Percentiles rank a stretch among this genome's conserved stretches.
Evolutionary conservation across 306 rosid genomes (phyloP).

Genomic region (Hylodesmum podocarpum): DNA sequence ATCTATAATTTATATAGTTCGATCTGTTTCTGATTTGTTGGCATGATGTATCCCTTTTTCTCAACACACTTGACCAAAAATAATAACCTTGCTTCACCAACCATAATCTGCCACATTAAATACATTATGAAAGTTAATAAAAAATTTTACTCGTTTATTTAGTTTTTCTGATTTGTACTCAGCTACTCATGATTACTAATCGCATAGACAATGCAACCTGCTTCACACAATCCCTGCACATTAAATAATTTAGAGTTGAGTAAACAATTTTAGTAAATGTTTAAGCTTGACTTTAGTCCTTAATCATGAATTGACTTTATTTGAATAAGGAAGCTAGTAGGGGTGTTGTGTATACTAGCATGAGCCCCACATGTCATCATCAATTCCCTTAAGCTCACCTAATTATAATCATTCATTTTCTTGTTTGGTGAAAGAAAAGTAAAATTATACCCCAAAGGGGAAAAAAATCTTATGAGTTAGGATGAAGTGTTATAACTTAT

Average conservation of each 20-base stretch:
- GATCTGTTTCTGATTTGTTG: not conserved
- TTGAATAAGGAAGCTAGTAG: not conserved
- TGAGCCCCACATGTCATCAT: not conserved
- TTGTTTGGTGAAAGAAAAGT: conserved; percentile 8
- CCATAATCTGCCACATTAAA: not conserved
- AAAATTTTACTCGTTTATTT: not conserved
- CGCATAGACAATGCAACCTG: not conserved
- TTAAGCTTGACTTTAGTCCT: not conserved
- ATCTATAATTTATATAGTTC: not conserved
- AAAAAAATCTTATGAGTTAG: not conserved
- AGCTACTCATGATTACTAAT: not conserved
- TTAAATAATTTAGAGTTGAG: not conserved
- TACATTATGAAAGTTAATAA: not conserved
- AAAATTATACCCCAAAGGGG: not conserved
- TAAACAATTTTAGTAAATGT: not conserved
- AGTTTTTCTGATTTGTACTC: not conserved
- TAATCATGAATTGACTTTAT: not conserved
- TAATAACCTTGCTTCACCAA: not conserved
- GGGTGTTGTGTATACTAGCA: not conserved
- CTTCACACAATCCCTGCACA: not conserved
- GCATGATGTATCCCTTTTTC: not conserved
- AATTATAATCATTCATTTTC: not conserved
- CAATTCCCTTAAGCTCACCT: conserved; percentile 9
- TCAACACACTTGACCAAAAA: not conserved
- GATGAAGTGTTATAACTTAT: not conserved